phyloP scores from a whole-genome alignment of 2,329 filamentous ascomycete species.

The Hypocreales sp. region DNA sequence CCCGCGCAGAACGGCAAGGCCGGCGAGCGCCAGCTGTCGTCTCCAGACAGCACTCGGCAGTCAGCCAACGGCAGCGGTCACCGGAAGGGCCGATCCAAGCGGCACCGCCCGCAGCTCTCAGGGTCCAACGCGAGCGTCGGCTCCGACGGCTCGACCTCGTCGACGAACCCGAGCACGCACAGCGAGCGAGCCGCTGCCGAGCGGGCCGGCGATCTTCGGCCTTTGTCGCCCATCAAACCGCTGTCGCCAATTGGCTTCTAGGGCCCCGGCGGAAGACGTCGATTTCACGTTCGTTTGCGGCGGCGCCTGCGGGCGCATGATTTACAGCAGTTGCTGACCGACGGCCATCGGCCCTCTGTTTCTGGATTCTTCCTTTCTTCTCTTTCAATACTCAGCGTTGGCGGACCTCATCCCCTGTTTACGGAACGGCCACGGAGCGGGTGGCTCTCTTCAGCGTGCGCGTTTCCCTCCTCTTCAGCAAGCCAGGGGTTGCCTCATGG shows the following conservation, averaged over 20 bases:
- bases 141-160: constrained; percentile 25
- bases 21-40: constrained; percentile 24
- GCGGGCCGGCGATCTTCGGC: constrained; percentile 26
- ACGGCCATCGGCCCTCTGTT: too few relatives aligned
- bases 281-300: background rate
- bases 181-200: constrained; percentile 20
- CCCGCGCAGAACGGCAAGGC: constrained; percentile 8
- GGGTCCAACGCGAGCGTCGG: constrained; percentile 26
- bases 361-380: too few relatives aligned
- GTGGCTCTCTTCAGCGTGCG: too few relatives aligned
- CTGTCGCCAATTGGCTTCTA: constrained; percentile 46
- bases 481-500: too few relatives aligned
- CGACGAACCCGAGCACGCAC: constrained; percentile 29
- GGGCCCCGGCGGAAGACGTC: constrained; percentile 1
- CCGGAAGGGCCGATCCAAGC: constrained; percentile 18
- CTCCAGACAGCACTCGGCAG: constrained; percentile 48
- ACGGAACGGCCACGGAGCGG: too few relatives aligned
- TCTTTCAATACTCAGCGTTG: too few relatives aligned
- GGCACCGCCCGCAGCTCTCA: constrained; percentile 25
- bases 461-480: too few relatives aligned
- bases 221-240: constrained; percentile 50
- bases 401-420: too few relatives aligned
- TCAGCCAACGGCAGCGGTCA: constrained; percentile 16
- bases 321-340: too few relatives aligned
- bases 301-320: too few relatives aligned